Conservation (phyloP, 2,329 filamentous ascomycete species). For the Fusarium setosum region DNA sequence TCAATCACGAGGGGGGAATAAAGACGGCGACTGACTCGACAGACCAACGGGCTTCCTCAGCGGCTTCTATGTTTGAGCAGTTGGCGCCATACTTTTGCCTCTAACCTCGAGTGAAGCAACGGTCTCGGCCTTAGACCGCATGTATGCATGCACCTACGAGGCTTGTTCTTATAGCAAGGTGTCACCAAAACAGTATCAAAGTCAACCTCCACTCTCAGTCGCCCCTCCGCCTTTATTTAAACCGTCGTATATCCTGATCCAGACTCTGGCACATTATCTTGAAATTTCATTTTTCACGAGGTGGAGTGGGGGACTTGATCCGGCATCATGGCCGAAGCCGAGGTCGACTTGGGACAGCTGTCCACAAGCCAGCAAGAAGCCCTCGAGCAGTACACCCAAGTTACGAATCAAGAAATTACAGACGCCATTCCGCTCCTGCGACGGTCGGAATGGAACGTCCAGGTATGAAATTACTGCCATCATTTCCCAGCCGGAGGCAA, state of each 20-base stretch:
- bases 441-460: slow-evolving; percentile 95
- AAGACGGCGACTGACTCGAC: not conserved
- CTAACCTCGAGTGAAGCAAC: not conserved
- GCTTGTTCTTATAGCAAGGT: slow-evolving; percentile 22
- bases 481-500: not conserved
- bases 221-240: not conserved
- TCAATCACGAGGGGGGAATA: slow-evolving; percentile 1
- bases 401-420: slow-evolving; percentile 84
- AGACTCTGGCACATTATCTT: not conserved
- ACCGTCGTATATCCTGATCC: not conserved
- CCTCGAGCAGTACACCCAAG: slow-evolving; percentile 86
- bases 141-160: not conserved
- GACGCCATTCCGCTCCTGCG: slow-evolving; percentile 83
- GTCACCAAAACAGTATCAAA: slow-evolving; percentile 21
- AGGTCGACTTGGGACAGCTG: slow-evolving; percentile 73
- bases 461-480: slow-evolving; percentile 62
- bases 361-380: slow-evolving; percentile 83
- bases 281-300: not conserved
- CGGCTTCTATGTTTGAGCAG: not conserved
- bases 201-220: not conserved
- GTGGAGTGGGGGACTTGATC: not conserved
- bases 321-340: slow-evolving; percentile 48
- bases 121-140: not conserved
- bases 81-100: not conserved
- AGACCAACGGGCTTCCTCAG: not conserved